These are phyloP conservation scores for Microdochium trichocladiopsis DNA, from an alignment of 2,329 filamentous ascomycete species.

Conservation along the genomic window DNA sequence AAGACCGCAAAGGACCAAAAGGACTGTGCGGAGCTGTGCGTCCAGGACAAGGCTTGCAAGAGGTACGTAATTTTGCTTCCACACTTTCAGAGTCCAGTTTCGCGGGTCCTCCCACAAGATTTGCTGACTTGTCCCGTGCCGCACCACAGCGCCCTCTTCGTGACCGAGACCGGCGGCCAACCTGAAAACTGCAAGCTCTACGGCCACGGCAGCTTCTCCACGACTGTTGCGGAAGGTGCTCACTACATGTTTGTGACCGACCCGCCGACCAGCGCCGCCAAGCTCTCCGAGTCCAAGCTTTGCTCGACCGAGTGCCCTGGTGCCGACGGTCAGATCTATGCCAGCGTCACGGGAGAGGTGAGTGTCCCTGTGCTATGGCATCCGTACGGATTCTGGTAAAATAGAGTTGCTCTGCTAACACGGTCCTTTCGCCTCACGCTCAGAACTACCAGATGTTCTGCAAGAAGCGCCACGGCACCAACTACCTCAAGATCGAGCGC, in stretches of 20 bases:
- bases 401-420: no score
- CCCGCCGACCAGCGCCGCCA: not conserved
- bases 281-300: conserved; percentile 4
- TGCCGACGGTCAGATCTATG: conserved; percentile 7
- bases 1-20: conserved; percentile 3
- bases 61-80: conserved; percentile 2
- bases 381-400: no score
- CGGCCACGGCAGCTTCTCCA: conserved; percentile 6
- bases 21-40: conserved; percentile 7
- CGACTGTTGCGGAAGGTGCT: not conserved
- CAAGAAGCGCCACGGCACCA: conserved; percentile 8
- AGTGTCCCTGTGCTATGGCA: not conserved
- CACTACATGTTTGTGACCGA: not conserved
- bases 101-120: not conserved
- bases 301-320: conserved; percentile 9
- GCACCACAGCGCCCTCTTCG: not conserved
- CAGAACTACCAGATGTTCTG: conserved; percentile 9
- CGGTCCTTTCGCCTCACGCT: no score
- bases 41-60: conserved; percentile 6
- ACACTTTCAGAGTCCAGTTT: not conserved
- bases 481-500: conserved; percentile 4
- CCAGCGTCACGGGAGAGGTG: conserved; percentile 2
- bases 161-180: not conserved
- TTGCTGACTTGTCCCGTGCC: not conserved
- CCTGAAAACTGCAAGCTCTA: conserved; percentile 9